phyloP scores from a whole-genome alignment of 768 basidiomycete species.

The Collybiopsis luxurians region DNA sequence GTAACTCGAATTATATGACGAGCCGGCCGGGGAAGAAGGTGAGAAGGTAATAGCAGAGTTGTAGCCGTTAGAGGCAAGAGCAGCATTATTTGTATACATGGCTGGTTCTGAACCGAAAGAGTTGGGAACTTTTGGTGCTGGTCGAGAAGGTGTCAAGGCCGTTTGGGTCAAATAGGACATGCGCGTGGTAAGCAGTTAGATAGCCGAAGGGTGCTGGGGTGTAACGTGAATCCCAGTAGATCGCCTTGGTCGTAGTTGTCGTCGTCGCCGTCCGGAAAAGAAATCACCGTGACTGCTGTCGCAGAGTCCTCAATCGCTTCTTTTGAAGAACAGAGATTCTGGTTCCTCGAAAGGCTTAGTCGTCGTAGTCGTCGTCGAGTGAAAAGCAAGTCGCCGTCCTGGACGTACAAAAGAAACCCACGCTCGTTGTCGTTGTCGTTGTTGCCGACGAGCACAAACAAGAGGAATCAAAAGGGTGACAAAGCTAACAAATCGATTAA shows the following conservation, averaged over 20 bases:
- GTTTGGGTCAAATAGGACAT: conserved; percentile 2
- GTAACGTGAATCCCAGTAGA: too few relatives aligned
- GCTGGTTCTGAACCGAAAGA: conserved; percentile 41
- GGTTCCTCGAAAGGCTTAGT: too few relatives aligned
- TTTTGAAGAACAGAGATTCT: too few relatives aligned
- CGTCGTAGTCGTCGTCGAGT: not conserved
- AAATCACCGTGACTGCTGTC: too few relatives aligned
- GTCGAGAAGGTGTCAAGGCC: conserved; percentile 73
- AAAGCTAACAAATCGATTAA: not conserved
- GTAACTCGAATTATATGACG: conserved; percentile 66
- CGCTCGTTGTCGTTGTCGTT: not conserved
- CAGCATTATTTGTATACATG: conserved; percentile 34
- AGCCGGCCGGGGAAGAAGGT: conserved; percentile 48
- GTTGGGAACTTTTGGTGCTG: conserved; percentile 70
- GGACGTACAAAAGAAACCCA: not conserved
- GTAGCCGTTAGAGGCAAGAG: conserved; percentile 56
- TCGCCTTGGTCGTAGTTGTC: not conserved
- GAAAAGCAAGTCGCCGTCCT: not conserved
- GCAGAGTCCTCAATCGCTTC: too few relatives aligned
- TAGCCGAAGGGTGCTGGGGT: too few relatives aligned
- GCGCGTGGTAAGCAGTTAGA: too few relatives aligned
- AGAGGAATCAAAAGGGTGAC: not conserved
- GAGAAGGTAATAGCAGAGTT: conserved; percentile 55
- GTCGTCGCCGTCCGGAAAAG: too few relatives aligned
- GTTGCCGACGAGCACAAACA: not conserved